phyloP scores from a whole-genome alignment of 805 yeast genomes.

The Sugiyamaella mastotermitis region DNA sequence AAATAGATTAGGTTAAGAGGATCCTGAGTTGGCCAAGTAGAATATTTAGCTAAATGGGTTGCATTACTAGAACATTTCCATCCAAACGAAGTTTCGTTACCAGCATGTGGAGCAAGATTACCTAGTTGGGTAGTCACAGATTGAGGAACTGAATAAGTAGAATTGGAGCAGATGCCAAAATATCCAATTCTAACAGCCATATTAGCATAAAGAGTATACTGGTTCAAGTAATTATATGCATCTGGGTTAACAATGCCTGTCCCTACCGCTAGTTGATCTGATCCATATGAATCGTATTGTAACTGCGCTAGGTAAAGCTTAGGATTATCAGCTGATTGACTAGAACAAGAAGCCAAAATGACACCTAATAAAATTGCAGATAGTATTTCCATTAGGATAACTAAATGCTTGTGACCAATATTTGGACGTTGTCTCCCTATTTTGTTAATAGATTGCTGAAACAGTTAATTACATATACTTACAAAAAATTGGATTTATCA shows the following conservation, averaged over 20 bases:
- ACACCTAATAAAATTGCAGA: constrained; percentile 13
- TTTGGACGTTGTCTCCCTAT: constrained; percentile 7
- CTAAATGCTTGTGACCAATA: constrained; percentile 17
- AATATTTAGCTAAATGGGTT: constrained; percentile 5
- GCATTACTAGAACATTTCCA: constrained; percentile 19
- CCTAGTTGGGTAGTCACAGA: constrained; percentile 5
- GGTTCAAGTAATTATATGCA: constrained; percentile 11
- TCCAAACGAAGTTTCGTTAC: constrained; percentile 3
- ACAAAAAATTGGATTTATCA: too few species aligned
- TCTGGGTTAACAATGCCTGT: constrained; percentile 15
- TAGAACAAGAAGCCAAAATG: constrained; percentile 18
- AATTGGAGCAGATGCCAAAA: constrained; percentile 19
- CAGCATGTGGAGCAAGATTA: constrained; percentile 3
- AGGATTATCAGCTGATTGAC: constrained; percentile 12
- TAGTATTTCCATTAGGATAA: constrained; percentile 17
- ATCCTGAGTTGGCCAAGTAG: constrained; percentile 14
- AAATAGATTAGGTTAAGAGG: constrained; percentile 19
- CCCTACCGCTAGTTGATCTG: constrained; percentile 1
- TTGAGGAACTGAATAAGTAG: constrained; percentile 1
- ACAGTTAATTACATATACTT: too few species aligned
- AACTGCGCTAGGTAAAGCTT: constrained; percentile 16
- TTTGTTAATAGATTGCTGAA: too few species aligned
- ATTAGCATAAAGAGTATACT: constrained; percentile 9
- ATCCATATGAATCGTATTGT: constrained; percentile 12
- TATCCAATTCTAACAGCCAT: constrained; percentile 17